These are phyloP conservation scores for Lippia alba DNA, from an alignment of 305 asterid species.

Conservation along the genomic window DNA sequence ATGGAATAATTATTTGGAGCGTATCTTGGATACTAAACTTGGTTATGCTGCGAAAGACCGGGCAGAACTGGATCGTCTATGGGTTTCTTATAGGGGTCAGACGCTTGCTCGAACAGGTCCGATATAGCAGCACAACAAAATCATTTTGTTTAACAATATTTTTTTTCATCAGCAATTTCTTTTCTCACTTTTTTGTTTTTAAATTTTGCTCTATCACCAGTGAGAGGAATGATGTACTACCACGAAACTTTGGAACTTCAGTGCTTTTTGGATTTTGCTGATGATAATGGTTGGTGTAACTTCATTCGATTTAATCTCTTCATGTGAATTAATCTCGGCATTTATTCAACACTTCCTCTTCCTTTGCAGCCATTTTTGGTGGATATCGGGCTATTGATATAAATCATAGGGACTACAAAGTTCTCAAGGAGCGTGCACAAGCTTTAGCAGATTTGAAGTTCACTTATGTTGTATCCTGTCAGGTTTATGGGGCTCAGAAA, in stretches of 20 bases:
- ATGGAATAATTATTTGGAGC: constrained; percentile 87
- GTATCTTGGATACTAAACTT: constrained; percentile 65
- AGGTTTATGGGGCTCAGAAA: constrained; percentile 93
- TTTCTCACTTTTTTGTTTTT: background rate
- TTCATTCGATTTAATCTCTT: constrained; percentile 19
- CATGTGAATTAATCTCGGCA: constrained; percentile 20
- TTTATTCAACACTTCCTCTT: constrained; percentile 17
- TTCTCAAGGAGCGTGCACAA: constrained; percentile 68
- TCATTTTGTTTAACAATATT: constrained; percentile 23
- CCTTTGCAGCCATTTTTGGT: constrained; percentile 71
- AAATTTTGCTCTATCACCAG: constrained; percentile 49
- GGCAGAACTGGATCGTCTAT: constrained; percentile 72
- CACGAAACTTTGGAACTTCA: constrained; percentile 93
- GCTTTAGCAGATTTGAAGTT: constrained; percentile 98
- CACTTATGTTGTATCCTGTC: constrained; percentile 97
- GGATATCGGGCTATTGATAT: constrained; percentile 79
- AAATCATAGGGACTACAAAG: constrained; percentile 55
- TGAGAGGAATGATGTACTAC: constrained; percentile 99
- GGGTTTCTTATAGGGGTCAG: constrained; percentile 99
- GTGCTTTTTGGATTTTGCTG: constrained; percentile 90
- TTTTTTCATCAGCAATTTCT: background rate
- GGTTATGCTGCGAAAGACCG: constrained; percentile 49
- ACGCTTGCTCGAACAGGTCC: constrained; percentile 98
- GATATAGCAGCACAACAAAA: constrained; percentile 18
- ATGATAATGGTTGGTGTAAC: constrained; percentile 73